These are phyloP conservation scores for Starmerella potacharoeniae DNA, from an alignment of 805 yeast species.

Conservation along the genomic window DNA sequence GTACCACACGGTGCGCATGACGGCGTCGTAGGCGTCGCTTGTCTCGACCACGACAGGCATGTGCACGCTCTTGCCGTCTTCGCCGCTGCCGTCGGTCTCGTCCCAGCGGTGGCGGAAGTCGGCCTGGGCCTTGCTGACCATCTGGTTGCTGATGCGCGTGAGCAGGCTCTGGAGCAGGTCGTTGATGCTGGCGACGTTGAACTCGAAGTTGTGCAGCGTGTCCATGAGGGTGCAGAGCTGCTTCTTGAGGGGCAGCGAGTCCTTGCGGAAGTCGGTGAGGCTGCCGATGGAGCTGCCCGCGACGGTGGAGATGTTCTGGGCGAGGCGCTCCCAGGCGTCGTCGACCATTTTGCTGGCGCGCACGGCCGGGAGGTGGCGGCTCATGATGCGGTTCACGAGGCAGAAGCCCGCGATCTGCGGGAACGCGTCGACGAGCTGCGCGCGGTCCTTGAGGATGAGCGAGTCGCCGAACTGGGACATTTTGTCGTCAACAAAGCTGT, in stretches of 20 bases:
- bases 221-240: conserved; percentile 61
- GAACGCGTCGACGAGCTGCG: conserved; percentile 28
- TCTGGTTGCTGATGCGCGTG: conserved; percentile 45
- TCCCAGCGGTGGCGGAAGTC: conserved; percentile 54
- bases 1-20: conserved; percentile 61
- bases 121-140: conserved; percentile 43
- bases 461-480: conserved; percentile 58
- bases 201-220: conserved; percentile 61
- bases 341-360: conserved; percentile 52
- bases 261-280: conserved; percentile 21
- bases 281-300: conserved; percentile 25
- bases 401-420: conserved; percentile 62
- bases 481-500: conserved; percentile 51
- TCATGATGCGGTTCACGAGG: conserved; percentile 59
- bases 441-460: conserved; percentile 38
- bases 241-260: conserved; percentile 36
- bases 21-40: conserved; percentile 46
- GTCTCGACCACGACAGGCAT: conserved; percentile 72
- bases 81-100: conserved; percentile 46
- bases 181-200: conserved; percentile 49
- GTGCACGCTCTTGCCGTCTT: conserved; percentile 33
- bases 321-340: conserved; percentile 66
- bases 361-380: conserved; percentile 46
- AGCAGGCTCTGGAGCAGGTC: conserved; percentile 49
- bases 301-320: conserved; percentile 27